Evolutionary conservation across 805 yeast species (phyloP).

Genomic region (Kuraishia piskuri): DNA sequence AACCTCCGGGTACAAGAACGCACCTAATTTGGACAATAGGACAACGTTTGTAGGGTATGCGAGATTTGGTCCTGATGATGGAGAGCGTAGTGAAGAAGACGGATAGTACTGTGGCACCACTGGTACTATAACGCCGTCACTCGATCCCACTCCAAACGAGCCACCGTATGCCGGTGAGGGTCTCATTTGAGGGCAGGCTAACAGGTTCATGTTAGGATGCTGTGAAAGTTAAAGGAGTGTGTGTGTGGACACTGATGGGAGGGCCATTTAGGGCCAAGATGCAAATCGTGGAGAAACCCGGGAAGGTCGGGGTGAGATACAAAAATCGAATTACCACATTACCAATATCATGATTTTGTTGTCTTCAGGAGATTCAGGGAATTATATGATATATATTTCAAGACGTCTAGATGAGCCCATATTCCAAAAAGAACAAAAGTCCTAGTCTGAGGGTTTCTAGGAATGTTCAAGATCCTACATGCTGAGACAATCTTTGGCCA

Average conservation of each 20-base stretch:
- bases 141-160: neutral
- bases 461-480: neutral
- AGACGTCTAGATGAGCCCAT: neutral
- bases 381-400: neutral
- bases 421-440: neutral
- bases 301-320: too few relatives aligned
- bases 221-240: neutral
- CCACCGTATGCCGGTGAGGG: neutral
- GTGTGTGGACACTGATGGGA: neutral
- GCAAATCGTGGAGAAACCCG: too few relatives aligned
- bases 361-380: neutral
- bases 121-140: neutral
- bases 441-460: neutral
- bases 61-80: neutral
- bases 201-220: neutral
- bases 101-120: neutral
- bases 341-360: too few relatives aligned
- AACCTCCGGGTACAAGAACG: neutral
- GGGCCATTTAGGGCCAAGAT: too few relatives aligned
- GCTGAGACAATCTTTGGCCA: neutral
- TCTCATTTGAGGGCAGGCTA: neutral
- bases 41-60: neutral
- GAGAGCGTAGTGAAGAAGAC: neutral
- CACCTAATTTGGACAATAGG: neutral
- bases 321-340: neutral